These are phyloP conservation scores for Podaxis pistillaris DNA, from an alignment of 768 basidiomycete genomes.

Conservation along the genomic window DNA sequence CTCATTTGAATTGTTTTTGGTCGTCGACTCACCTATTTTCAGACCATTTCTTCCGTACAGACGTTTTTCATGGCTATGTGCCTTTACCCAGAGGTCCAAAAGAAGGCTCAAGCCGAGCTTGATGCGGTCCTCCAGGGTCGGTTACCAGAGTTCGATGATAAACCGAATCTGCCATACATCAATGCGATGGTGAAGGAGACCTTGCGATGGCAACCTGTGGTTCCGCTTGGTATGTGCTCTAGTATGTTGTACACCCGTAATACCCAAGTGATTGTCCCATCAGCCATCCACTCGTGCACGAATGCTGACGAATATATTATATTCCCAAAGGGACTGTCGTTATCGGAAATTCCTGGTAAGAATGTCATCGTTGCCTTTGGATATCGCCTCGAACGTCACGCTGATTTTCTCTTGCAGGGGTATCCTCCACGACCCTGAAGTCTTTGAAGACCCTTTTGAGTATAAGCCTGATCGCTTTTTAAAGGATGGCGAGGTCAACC, in stretches of 20 bases:
- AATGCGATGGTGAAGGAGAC: conserved; percentile 35
- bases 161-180: conserved; percentile 29
- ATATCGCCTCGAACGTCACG: neutral
- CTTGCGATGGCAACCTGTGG: conserved; percentile 31
- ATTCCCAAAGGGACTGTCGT: conserved; percentile 29
- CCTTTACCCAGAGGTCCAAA: conserved; percentile 18
- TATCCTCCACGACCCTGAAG: conserved; percentile 19
- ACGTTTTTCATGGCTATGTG: conserved; percentile 21
- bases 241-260: neutral
- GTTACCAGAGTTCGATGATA: conserved; percentile 29
- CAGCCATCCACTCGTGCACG: conserved; percentile 30
- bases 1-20: too few species aligned
- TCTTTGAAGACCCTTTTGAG: conserved; percentile 20
- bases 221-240: conserved; percentile 21
- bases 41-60: conserved; percentile 18
- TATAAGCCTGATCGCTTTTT: conserved; percentile 32
- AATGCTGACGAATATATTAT: conserved; percentile 28
- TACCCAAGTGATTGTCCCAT: conserved; percentile 13
- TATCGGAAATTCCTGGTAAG: conserved; percentile 23
- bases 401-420: neutral
- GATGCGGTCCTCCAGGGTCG: conserved; percentile 22
- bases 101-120: conserved; percentile 17
- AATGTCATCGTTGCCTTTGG: too few species aligned
- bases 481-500: conserved; percentile 21
- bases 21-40: neutral